Evolutionary conservation across 2,329 filamentous ascomycete species (phyloP).

Genomic region (Phoma herbarum): DNA sequence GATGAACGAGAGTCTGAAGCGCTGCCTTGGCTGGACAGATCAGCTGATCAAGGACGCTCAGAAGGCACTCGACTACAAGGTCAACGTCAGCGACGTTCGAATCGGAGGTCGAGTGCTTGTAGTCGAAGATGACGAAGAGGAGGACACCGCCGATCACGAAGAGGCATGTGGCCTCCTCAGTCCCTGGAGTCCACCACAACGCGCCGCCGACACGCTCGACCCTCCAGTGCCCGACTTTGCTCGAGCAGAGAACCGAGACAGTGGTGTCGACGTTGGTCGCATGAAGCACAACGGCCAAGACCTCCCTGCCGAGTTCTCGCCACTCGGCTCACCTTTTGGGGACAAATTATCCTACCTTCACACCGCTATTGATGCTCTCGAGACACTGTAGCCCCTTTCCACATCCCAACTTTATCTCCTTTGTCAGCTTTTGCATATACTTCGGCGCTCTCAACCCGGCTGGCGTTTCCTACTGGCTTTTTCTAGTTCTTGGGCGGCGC

Average conservation of each 20-base stretch:
- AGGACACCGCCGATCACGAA: conserved; percentile 25
- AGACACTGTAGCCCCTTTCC: conserved; percentile 25
- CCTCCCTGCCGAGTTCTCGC: conserved; percentile 28
- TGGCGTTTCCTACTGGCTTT: conserved; percentile 17
- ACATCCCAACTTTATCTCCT: conserved; percentile 10
- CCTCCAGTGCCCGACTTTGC: conserved; percentile 22
- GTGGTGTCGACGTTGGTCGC: conserved; percentile 48
- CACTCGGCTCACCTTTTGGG: conserved; percentile 41
- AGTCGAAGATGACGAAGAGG: conserved; percentile 66
- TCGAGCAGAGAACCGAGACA: conserved; percentile 49
- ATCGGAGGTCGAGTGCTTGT: conserved; percentile 82
- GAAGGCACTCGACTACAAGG: conserved; percentile 84
- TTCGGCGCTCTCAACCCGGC: conserved; percentile 19
- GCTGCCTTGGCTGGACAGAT: conserved; percentile 89
- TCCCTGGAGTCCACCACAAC: conserved; percentile 48
- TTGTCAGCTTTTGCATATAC: conserved; percentile 26
- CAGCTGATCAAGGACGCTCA: conserved; percentile 87
- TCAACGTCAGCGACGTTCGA: conserved; percentile 79
- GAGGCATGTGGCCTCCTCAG: conserved; percentile 47
- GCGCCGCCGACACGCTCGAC: conserved; percentile 29
- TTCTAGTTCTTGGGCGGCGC: conserved; percentile 29
- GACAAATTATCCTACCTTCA: conserved; percentile 38
- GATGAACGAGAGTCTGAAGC: conserved; percentile 92
- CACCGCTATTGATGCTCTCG: conserved; percentile 32
- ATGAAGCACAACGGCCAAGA: conserved; percentile 31